phyloP scores from a whole-genome alignment of 257 asterid species.

The Cinchona pubescens region DNA sequence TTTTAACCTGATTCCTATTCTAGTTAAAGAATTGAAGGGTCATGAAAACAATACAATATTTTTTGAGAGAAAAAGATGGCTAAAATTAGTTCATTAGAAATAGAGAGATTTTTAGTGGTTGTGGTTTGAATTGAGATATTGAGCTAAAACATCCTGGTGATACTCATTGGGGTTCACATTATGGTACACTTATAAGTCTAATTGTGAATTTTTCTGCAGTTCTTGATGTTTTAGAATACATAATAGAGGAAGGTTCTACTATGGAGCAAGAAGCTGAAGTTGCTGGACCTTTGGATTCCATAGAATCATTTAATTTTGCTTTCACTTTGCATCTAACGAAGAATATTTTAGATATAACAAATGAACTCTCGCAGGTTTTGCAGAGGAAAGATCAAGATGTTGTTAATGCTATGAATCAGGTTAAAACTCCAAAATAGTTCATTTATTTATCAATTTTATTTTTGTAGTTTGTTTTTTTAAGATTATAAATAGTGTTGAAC shows the following conservation, averaged over 20 bases:
- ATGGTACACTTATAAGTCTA: background rate
- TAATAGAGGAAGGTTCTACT: no score
- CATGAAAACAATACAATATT: background rate
- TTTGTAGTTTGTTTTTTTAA: no score
- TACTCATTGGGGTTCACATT: constrained; percentile 10
- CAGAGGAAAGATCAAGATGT: constrained; percentile 10
- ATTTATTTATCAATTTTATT: no score
- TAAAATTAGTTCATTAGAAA: no score
- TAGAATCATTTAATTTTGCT: background rate
- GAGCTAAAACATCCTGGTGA: background rate
- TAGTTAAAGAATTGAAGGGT: background rate
- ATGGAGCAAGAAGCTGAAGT: constrained; percentile 8
- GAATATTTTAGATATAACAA: background rate
- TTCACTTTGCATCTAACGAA: constrained; percentile 2
- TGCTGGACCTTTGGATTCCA: background rate
- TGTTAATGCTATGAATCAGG: no score
- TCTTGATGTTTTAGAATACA: no score
- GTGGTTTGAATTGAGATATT: no score
- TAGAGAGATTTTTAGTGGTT: no score
- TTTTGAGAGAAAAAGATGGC: no score
- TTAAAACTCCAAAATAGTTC: no score
- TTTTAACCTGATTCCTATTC: no score
- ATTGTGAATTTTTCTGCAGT: background rate
- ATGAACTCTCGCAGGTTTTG: background rate
- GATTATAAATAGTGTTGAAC: no score